Percentiles rank a stretch among this genome's conserved stretches.
Conservation (phyloP, 345 rosid species). For the Eucalyptus camaldulensis region DNA sequence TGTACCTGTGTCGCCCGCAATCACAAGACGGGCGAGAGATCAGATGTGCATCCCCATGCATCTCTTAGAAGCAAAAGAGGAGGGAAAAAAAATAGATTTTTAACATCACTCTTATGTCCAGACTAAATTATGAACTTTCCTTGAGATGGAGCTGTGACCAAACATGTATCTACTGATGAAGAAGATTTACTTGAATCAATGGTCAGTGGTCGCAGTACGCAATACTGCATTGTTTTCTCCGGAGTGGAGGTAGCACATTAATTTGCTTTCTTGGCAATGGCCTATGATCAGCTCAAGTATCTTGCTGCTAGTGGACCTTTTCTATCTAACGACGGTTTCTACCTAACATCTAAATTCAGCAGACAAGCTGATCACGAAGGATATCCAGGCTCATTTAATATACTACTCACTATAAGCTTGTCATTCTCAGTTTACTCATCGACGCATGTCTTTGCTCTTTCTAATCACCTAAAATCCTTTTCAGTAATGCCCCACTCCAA, state of each 20-base stretch:
- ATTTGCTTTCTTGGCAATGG: not conserved
- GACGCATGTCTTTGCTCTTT: not conserved
- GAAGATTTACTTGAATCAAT: not conserved
- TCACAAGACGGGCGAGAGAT: not conserved
- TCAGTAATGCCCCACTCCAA: not conserved
- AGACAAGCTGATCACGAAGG: not conserved
- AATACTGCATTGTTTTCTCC: not conserved
- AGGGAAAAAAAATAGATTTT: not conserved
- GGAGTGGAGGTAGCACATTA: not conserved
- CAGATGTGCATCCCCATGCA: not conserved
- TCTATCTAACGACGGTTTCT: not conserved
- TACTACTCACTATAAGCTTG: not conserved
- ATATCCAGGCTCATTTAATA: not conserved
- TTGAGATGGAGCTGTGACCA: not conserved
- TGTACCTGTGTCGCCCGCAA: slow-evolving; percentile 3
- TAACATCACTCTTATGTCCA: not conserved
- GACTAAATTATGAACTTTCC: not conserved
- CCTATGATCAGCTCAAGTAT: not conserved
- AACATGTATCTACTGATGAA: not conserved
- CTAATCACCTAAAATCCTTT: not conserved
- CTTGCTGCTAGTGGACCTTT: not conserved
- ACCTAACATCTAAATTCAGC: not conserved
- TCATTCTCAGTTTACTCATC: not conserved
- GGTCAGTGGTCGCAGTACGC: not conserved
- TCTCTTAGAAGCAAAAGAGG: not conserved